These are phyloP conservation scores for Mycena capillaripes DNA, from an alignment of 768 basidiomycete genomes.

Conservation along the genomic window DNA sequence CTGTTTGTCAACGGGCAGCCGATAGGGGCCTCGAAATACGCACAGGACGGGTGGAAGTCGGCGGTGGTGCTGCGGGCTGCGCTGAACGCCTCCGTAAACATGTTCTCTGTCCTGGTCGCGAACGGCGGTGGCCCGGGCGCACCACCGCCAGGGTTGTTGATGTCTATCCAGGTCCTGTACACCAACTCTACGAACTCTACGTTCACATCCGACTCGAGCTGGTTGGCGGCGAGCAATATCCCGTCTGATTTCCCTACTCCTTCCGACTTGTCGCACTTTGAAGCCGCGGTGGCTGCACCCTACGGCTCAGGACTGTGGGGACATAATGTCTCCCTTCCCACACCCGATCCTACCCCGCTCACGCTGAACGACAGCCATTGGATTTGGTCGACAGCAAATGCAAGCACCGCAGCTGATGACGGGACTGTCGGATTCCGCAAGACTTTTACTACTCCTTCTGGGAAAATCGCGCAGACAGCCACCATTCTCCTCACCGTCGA, in stretches of 20 bases:
- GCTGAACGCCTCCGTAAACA: constrained; percentile 18
- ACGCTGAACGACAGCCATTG: constrained; percentile 9
- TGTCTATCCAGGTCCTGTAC: constrained; percentile 15
- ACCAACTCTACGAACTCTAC: constrained; percentile 2
- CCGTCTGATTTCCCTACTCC: constrained; percentile 21
- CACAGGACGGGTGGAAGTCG: constrained; percentile 15
- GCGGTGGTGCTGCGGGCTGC: constrained; percentile 11
- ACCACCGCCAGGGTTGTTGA: constrained; percentile 23
- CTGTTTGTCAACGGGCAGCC: constrained; percentile 32
- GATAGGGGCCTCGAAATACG: constrained; percentile 6
- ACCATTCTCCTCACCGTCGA: constrained; percentile 16
- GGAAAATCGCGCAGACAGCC: constrained; percentile 20
- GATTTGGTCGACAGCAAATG: constrained; percentile 20
- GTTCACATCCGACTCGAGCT: constrained; percentile 19
- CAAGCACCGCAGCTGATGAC: background rate
- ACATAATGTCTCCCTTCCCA: background rate
- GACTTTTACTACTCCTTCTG: background rate
- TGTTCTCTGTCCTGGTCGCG: constrained; percentile 25
- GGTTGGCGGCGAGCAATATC: constrained; percentile 21
- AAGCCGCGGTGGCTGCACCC: constrained; percentile 4
- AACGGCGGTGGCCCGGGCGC: background rate
- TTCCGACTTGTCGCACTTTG: background rate
- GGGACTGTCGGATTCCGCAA: constrained; percentile 20
- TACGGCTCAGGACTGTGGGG: constrained; percentile 20
- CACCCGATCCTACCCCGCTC: background rate